These are phyloP conservation scores for Blastomyces parvus DNA, from an alignment of 2,329 filamentous ascomycete genomes.

Conservation along the genomic window DNA sequence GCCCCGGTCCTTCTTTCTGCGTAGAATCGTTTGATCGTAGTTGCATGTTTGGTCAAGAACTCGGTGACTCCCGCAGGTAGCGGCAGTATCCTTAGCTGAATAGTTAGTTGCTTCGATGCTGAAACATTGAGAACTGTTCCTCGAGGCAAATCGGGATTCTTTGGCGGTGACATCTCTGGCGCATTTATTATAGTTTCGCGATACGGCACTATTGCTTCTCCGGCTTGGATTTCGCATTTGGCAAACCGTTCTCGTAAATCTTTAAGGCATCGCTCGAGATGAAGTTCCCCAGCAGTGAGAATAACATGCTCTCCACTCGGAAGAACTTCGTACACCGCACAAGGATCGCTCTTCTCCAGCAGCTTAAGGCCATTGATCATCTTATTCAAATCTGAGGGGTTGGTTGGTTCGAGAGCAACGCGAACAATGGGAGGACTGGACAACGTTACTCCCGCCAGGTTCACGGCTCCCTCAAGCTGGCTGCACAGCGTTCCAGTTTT, in stretches of 20 bases:
- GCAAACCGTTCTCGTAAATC: conserved; percentile 90
- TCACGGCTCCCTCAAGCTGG: conserved; percentile 73
- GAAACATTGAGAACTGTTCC: conserved; percentile 68
- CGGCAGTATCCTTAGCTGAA: conserved; percentile 68
- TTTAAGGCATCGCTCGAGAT: conserved; percentile 86
- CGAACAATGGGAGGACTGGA: conserved; percentile 85
- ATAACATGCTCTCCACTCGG: conserved; percentile 91
- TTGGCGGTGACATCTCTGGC: conserved; percentile 84
- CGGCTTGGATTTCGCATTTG: conserved; percentile 86
- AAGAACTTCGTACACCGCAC: conserved; percentile 89
- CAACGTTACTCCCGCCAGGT: conserved; percentile 76
- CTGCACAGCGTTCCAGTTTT: conserved; percentile 94
- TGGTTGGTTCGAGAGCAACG: conserved; percentile 86
- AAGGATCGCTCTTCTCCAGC: conserved; percentile 89
- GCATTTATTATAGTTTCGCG: conserved; percentile 81
- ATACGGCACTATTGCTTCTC: conserved; percentile 90
- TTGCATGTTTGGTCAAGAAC: conserved; percentile 71
- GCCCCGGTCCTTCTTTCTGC: conserved; percentile 53
- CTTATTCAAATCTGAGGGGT: conserved; percentile 82
- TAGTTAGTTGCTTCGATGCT: conserved; percentile 73
- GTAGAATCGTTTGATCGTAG: conserved; percentile 70
- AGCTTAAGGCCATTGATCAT: conserved; percentile 84
- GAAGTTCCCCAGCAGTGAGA: conserved; percentile 84
- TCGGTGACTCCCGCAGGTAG: conserved; percentile 70
- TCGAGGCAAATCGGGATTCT: conserved; percentile 74